A percentile compares a stretch with the other conserved stretches of the same genome.
Evolutionary conservation across 306 rosid genomes (phyloP).

Genomic region (Inga laurina): DNA sequence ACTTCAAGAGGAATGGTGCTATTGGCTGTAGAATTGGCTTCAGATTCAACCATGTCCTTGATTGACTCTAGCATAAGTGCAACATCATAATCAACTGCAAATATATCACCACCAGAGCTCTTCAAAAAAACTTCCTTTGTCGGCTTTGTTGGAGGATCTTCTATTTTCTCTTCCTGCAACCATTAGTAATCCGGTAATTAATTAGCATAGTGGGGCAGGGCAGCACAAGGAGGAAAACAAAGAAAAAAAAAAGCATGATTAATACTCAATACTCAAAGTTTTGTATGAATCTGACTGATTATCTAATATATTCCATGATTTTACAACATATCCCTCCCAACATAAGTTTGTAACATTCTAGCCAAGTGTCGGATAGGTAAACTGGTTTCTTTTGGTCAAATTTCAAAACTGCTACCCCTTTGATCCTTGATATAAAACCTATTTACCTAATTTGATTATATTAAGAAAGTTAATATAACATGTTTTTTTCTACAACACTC

Average conservation of each 20-base stretch:
- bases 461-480: too few species aligned
- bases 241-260: neutral
- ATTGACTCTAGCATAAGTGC: slow-evolving; percentile 63
- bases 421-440: too few species aligned
- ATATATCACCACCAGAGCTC: slow-evolving; percentile 58
- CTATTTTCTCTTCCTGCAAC: slow-evolving; percentile 31
- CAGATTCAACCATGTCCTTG: slow-evolving; percentile 41
- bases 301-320: neutral
- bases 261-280: neutral
- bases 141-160: slow-evolving; percentile 28
- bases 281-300: neutral
- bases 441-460: too few species aligned
- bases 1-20: slow-evolving; percentile 48
- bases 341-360: neutral
- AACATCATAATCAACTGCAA: slow-evolving; percentile 51
- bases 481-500: too few species aligned
- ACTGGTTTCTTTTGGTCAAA: neutral
- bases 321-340: neutral
- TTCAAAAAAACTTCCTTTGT: slow-evolving; percentile 52
- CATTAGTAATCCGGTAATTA: neutral
- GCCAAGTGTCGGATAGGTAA: neutral
- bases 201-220: neutral
- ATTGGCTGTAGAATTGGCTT: slow-evolving; percentile 43
- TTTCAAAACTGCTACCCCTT: neutral
- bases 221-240: neutral